Base-by-base conservation (phyloP, 345 rosid species). In the Durio zibethinus region DNA sequence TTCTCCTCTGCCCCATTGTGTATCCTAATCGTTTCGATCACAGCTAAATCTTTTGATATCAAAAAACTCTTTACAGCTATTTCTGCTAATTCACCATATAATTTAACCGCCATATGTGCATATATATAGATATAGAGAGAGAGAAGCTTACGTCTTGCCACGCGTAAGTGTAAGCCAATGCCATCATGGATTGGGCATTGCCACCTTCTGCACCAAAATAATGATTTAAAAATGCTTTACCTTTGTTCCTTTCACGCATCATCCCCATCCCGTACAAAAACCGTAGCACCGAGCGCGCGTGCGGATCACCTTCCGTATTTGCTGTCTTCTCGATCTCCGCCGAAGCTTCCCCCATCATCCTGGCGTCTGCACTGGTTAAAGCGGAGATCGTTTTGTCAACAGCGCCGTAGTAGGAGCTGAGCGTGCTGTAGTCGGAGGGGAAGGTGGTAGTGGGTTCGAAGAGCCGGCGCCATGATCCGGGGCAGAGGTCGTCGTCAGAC, bases 1-100 rank as follows among this genome's bases (percentile, higher is more conserved):
- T 96, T 96, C 85, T 96, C 99, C 81, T 96, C 99, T 21, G 98
- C 92, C 60, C 97, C 99, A 73, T 78, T 91, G 72, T 96, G 99
- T 67, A 93, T 92, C 83, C 98, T 92, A 73, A 93, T 80, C 0
- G 99, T 91, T 78, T 97, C 98, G 52, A 94, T 87, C 43, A 92
- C 98, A 0, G 95, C 97, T 0, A 97, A 92, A 52, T 96, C 94
- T 88, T 96, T 96, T 7, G 98, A 92, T 52, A 94, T 92, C 82
- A 91, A 87, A 76, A 94, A 94, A 84, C 97, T 92, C 74, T 91
- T 97, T 38, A 94, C 92, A 11, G 98, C 98, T 38, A 91, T 84
- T 83, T 92, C 98, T 14, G 99, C 99, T 80, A 94, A 82, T 72
- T 92, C 97, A 31, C 97, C 94, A 81, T 97, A 97, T 31, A 92